Evolutionary conservation across 2,329 filamentous ascomycete species (phyloP).

Genomic region (Metarhizium sp.): DNA sequence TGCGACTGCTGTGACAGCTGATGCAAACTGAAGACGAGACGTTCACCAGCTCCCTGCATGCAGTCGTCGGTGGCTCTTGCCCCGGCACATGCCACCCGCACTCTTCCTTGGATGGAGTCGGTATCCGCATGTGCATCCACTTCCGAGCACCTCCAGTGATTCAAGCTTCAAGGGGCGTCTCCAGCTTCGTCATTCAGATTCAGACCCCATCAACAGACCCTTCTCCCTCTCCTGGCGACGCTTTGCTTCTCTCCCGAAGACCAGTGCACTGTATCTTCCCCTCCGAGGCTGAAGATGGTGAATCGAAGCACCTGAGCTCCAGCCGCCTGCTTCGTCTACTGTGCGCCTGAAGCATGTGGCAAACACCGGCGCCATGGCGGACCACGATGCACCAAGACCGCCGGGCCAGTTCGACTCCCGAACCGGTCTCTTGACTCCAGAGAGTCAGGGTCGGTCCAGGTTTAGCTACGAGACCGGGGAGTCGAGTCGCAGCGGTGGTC

Average conservation of each 20-base stretch:
- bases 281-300: background rate
- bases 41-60: too few species aligned
- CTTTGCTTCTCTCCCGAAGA: background rate
- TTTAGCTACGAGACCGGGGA: slow-evolving; percentile 34
- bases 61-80: background rate
- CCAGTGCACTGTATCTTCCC: background rate
- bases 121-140: background rate
- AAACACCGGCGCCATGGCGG: slow-evolving; percentile 11
- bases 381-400: slow-evolving; percentile 10
- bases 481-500: slow-evolving; percentile 23
- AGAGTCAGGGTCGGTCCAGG: slow-evolving; percentile 4
- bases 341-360: slow-evolving; percentile 12
- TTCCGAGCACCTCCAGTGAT: background rate
- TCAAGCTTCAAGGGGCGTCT: background rate
- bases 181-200: too few species aligned
- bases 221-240: background rate
- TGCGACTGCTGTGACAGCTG: too few species aligned
- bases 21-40: too few species aligned
- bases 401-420: slow-evolving; percentile 5
- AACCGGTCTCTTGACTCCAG: slow-evolving; percentile 7
- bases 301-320: background rate
- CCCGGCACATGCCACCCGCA: background rate
- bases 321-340: slow-evolving; percentile 3
- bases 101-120: background rate
- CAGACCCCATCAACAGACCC: background rate